Evolutionary conservation across 805 yeast genomes (phyloP).

Genomic region (Yamadazyma insecticola): DNA sequence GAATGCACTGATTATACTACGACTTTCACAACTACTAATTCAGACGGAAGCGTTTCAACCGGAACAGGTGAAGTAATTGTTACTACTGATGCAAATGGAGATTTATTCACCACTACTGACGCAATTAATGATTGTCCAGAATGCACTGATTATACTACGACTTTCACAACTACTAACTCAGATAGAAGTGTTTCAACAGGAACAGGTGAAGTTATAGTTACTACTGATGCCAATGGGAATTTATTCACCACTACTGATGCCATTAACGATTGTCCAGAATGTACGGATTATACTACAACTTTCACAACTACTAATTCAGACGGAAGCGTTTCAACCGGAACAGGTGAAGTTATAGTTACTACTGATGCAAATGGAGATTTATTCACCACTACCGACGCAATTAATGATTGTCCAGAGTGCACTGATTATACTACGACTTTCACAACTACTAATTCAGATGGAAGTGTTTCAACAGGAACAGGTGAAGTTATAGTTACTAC

Average conservation of each 20-base stretch:
- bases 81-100: constrained; percentile 12
- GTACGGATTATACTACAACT: constrained; percentile 10
- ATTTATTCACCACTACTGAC: constrained; percentile 10
- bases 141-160: constrained; percentile 11
- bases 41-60: constrained; percentile 5
- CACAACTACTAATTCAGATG: constrained; percentile 7
- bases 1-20: constrained; percentile 8
- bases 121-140: constrained; percentile 9
- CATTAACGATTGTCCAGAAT: constrained; percentile 5
- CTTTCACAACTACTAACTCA: constrained; percentile 8
- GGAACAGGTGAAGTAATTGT: constrained; percentile 11
- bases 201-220: constrained; percentile 11
- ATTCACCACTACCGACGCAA: constrained; percentile 3
- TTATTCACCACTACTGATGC: constrained; percentile 4
- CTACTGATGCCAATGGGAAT: constrained; percentile 10
- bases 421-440: constrained; percentile 12
- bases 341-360: constrained; percentile 11
- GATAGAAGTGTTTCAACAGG: constrained; percentile 8
- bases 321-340: constrained; percentile 8
- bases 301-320: constrained; percentile 8
- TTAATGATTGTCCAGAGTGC: constrained; percentile 5
- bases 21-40: constrained; percentile 11
- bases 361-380: constrained; percentile 9
- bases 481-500: constrained; percentile 13
- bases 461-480: constrained; percentile 7